These are phyloP conservation scores for Aspergillus jensenii DNA, from an alignment of 2,329 filamentous ascomycete genomes.

Conservation along the genomic window DNA sequence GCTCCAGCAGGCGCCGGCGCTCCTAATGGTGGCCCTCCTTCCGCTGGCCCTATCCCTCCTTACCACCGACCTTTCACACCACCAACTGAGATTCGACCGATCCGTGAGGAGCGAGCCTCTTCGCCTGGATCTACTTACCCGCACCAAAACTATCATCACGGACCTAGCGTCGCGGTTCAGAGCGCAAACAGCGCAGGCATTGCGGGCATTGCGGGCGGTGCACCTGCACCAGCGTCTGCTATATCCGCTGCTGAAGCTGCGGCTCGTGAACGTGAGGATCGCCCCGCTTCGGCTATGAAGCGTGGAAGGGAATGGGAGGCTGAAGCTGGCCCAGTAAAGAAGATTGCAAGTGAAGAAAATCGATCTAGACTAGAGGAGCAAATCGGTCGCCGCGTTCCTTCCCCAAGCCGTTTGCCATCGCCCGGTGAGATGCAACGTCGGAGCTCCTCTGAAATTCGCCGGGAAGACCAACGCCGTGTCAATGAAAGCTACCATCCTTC, in stretches of 20 bases:
- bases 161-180: slow-evolving; percentile 59
- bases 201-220: slow-evolving; percentile 68
- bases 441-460: slow-evolving; percentile 71
- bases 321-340: slow-evolving; percentile 69
- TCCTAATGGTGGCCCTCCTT: slow-evolving; percentile 53
- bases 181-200: slow-evolving; percentile 52
- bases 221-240: slow-evolving; percentile 65
- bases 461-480: slow-evolving; percentile 68
- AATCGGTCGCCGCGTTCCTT: slow-evolving; percentile 71
- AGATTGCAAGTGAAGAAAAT: slow-evolving; percentile 83
- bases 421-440: slow-evolving; percentile 69
- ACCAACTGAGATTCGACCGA: slow-evolving; percentile 76
- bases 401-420: slow-evolving; percentile 58
- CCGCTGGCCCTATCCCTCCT: slow-evolving; percentile 63
- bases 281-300: slow-evolving; percentile 80
- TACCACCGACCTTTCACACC: slow-evolving; percentile 77
- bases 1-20: slow-evolving; percentile 50
- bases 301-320: slow-evolving; percentile 91
- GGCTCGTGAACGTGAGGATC: slow-evolving; percentile 66
- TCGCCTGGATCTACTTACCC: slow-evolving; percentile 87
- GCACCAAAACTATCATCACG: slow-evolving; percentile 76
- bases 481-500: slow-evolving; percentile 87
- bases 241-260: slow-evolving; percentile 68
- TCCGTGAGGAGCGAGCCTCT: slow-evolving; percentile 81
- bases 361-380: slow-evolving; percentile 84